Base-by-base conservation (phyloP, 805 yeast species). In the Kluyveromyces aestuarii region DNA sequence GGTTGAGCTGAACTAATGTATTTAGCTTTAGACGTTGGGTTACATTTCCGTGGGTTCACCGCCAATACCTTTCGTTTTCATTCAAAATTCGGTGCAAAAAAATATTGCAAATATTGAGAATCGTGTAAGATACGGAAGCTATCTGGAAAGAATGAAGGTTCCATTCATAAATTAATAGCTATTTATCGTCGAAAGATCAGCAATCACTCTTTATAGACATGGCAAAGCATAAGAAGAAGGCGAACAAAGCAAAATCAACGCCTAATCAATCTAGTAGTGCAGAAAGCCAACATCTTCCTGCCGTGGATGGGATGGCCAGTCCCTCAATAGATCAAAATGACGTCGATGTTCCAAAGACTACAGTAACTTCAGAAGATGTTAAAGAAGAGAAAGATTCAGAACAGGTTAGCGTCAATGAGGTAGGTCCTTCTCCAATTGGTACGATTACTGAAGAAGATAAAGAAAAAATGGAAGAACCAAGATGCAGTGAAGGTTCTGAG, bases 161-260 rank as follows among this genome's bases (percentile, higher is more conserved):
- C 4, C 4, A 30, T 10, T 30, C 11, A 13, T 30, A 30, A 13
- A 7, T 11, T 30, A 30, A 30, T 5, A 8, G 4, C 14, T 13
- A 4, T 11, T 5, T 13, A 30, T 10, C 7, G 8, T 3, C 11
- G 14, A 13, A 30, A 30, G 35, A 10, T 11, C 14, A 30, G 14
- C 6, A 30, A 30, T 5, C 11, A 30, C 35, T 30, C 11, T 2
- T 11, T 13, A 13, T 37, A 41, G 8, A 9, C 36, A 54, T 56
- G 62, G 58, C 48, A 25, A 55, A 52, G 47, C 51, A 57, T 41
- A 58, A 54, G 55, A 55, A 53, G 50, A 56, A 54, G 30, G 25
- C 19, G 17, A 10, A 40, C 47, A 36, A 50, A 43, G 33, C 45
- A 37, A 27, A 45, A 56, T 21, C 52, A n/a, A 16, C 17, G 8